Conservation (phyloP, 1,284 basidiomycete species). For the Ustilago crameri region DNA sequence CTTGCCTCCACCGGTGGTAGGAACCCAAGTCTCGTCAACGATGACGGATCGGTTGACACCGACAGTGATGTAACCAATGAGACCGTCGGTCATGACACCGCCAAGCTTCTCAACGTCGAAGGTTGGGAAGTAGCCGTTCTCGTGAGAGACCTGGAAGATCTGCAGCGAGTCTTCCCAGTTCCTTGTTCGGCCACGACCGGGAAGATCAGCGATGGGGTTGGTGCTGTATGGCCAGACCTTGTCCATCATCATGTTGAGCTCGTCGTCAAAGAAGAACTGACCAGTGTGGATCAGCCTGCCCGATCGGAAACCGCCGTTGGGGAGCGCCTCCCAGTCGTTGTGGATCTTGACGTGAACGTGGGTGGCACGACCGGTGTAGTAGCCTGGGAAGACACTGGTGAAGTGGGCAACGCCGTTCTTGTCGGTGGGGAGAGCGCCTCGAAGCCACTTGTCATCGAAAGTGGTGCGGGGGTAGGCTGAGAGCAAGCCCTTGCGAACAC, state of each 20-base stretch:
- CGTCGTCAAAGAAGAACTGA: slow-evolving; percentile 77
- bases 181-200: slow-evolving; percentile 68
- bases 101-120: slow-evolving; percentile 70
- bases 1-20: slow-evolving; percentile 44
- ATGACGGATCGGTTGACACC: slow-evolving; percentile 65
- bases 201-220: slow-evolving; percentile 68
- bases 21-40: slow-evolving; percentile 53
- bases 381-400: slow-evolving; percentile 77
- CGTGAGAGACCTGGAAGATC: slow-evolving; percentile 69
- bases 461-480: slow-evolving; percentile 69
- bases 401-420: slow-evolving; percentile 77
- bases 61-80: slow-evolving; percentile 70
- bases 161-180: slow-evolving; percentile 70
- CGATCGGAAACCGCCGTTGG: slow-evolving; percentile 70
- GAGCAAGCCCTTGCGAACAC: slow-evolving; percentile 68
- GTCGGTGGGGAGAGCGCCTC: slow-evolving; percentile 78
- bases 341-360: slow-evolving; percentile 70
- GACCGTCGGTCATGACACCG: slow-evolving; percentile 69
- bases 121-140: slow-evolving; percentile 68
- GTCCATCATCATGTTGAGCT: slow-evolving; percentile 71
- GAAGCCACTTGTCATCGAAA: slow-evolving; percentile 72
- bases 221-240: slow-evolving; percentile 68
- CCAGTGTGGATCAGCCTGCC: slow-evolving; percentile 72
- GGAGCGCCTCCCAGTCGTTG: slow-evolving; percentile 68
- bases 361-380: slow-evolving; percentile 71